phyloP scores from a whole-genome alignment of 805 yeast genomes.

The Candida ascalaphidarum region DNA sequence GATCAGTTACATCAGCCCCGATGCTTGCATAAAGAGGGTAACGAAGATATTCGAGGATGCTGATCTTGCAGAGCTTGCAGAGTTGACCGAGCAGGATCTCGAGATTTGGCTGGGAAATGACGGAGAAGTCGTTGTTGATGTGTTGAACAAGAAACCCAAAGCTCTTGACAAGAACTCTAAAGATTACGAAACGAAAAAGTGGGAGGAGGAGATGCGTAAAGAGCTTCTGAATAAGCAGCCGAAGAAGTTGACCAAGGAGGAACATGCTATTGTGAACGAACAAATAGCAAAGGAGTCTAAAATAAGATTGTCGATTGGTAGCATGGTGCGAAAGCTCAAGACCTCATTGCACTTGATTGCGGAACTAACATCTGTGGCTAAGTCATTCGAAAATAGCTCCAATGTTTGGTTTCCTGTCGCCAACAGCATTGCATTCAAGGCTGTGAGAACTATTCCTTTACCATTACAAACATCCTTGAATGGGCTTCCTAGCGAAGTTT shows the following conservation, averaged over 20 bases:
- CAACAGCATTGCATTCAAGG: constrained; percentile 25
- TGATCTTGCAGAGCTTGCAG: constrained; percentile 19
- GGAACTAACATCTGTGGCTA: constrained; percentile 42
- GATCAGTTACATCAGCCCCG: no score
- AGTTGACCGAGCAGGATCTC: constrained; percentile 42
- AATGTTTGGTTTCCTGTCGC: constrained; percentile 68
- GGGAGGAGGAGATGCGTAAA: constrained; percentile 82
- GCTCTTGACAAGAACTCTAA: constrained; percentile 55
- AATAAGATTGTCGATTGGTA: constrained; percentile 42
- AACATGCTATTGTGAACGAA: constrained; percentile 50
- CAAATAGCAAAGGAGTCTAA: constrained; percentile 56
- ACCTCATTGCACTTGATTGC: constrained; percentile 48
- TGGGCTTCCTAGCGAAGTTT: constrained; percentile 18
- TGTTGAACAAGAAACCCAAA: constrained; percentile 40
- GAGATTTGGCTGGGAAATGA: constrained; percentile 62
- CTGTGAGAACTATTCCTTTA: constrained; percentile 23
- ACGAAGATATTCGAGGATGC: constrained; percentile 33
- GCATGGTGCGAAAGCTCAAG: constrained; percentile 24
- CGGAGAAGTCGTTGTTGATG: constrained; percentile 62
- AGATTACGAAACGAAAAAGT: constrained; percentile 76
- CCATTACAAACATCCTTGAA: no score
- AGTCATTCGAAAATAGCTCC: constrained; percentile 56
- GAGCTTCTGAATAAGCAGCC: constrained; percentile 47
- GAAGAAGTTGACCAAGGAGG: constrained; percentile 70
- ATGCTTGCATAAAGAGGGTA: no score